Evolutionary conservation across 192 early-diverging fungal genomes (phyloP).

Genomic region (Rhizophagus prolifer): DNA sequence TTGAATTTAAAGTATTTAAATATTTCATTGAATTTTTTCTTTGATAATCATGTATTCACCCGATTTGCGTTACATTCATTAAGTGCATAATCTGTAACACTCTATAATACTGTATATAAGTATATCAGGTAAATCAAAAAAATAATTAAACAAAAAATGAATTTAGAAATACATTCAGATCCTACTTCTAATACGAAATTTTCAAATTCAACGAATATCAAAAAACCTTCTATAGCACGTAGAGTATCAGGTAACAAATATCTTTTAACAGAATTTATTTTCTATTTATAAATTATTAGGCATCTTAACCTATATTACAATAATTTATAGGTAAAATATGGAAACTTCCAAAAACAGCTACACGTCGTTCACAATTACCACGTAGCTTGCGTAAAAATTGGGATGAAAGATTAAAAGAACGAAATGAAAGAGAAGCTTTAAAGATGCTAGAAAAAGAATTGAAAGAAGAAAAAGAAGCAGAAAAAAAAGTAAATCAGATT

Average conservation of each 20-base stretch:
- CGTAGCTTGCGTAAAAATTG: slow-evolving; percentile 38
- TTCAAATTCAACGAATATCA: neutral
- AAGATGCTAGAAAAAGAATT: slow-evolving; percentile 31
- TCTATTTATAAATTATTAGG: neutral
- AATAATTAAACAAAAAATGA: neutral
- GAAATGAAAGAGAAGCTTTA: slow-evolving; percentile 42
- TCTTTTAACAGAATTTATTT: neutral
- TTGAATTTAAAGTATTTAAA: neutral
- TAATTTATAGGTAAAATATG: slow-evolving; percentile 38
- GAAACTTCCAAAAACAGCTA: slow-evolving; percentile 43
- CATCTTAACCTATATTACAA: neutral
- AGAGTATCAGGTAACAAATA: slow-evolving; percentile 4
- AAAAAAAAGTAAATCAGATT: neutral
- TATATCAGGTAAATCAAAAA: neutral
- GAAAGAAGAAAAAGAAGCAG: neutral
- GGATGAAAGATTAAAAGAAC: slow-evolving; percentile 37
- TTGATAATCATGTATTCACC: neutral
- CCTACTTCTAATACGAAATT: neutral
- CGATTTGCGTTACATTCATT: neutral
- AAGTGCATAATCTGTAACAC: neutral
- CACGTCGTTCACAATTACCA: slow-evolving; percentile 42
- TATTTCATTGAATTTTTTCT: neutral
- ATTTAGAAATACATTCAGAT: neutral
- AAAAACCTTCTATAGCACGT: neutral
- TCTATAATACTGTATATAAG: neutral